Percentiles rank a stretch among this genome's conserved stretches.
Conservation (phyloP, 495 filamentous ascomycete species). For the Penicillium roqueforti region DNA sequence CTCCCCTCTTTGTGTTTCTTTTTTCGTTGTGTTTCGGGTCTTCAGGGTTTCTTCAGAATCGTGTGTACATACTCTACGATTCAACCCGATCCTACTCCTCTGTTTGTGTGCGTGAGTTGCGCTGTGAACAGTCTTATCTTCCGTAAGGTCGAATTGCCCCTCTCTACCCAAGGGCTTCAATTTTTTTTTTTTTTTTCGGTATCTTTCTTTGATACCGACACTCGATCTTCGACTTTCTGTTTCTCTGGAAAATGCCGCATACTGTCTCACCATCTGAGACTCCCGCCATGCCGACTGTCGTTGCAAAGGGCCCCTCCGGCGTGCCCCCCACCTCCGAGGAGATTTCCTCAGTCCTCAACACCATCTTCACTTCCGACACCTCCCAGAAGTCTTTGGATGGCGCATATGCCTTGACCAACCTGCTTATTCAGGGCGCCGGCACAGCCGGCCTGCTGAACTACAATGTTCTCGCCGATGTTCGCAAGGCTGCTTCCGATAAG, state of each 20-base stretch:
- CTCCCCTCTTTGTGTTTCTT: conserved; percentile 18
- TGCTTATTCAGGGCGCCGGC: conserved; percentile 74
- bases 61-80: conserved; percentile 6
- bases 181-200: not conserved
- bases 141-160: conserved; percentile 14
- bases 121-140: conserved; percentile 5
- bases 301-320: conserved; percentile 50
- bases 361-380: conserved; percentile 72
- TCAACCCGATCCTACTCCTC: conserved; percentile 2
- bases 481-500: conserved; percentile 89
- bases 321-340: conserved; percentile 67
- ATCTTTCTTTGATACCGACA: conserved; percentile 13
- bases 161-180: conserved; percentile 7
- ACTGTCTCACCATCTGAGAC: conserved; percentile 54
- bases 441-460: conserved; percentile 70
- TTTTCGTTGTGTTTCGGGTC: conserved; percentile 7
- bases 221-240: conserved; percentile 3
- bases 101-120: conserved; percentile 3
- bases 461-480: conserved; percentile 62
- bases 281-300: conserved; percentile 55
- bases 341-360: conserved; percentile 64
- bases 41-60: conserved; percentile 5
- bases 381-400: conserved; percentile 86
- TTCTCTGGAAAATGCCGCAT: conserved; percentile 58
- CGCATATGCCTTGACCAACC: conserved; percentile 74